phyloP scores from a whole-genome alignment of 2,329 filamentous ascomycete genomes.

The Fusarium xyrophilum region DNA sequence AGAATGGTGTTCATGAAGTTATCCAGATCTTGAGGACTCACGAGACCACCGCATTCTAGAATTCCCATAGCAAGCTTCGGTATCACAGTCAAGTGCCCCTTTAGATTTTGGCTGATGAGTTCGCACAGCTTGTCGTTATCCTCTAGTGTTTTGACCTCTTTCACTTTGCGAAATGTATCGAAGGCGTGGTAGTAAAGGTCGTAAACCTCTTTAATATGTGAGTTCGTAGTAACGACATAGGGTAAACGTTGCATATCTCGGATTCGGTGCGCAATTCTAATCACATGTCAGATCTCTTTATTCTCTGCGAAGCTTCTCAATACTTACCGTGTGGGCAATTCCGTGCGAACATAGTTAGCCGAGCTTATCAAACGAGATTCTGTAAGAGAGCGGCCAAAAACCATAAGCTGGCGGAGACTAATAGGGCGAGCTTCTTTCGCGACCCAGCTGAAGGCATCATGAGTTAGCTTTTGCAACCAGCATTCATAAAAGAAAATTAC shows the following conservation, averaged over 20 bases:
- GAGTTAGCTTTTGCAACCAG: slow-evolving; percentile 25
- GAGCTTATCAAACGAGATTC: slow-evolving; percentile 89
- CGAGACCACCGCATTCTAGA: slow-evolving; percentile 83
- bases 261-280: slow-evolving; percentile 86
- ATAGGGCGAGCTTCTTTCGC: slow-evolving; percentile 92
- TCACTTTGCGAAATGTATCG: slow-evolving; percentile 83
- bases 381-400: slow-evolving; percentile 93
- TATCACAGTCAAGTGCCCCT: slow-evolving; percentile 90
- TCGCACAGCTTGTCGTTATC: slow-evolving; percentile 91
- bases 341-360: slow-evolving; percentile 95
- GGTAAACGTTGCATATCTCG: slow-evolving; percentile 97
- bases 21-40: slow-evolving; percentile 83
- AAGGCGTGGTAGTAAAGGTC: slow-evolving; percentile 98
- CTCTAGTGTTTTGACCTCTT: slow-evolving; percentile 82
- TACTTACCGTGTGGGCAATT: slow-evolving; percentile 73
- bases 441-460: slow-evolving; percentile 74
- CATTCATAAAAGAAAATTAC: slow-evolving; percentile 32
- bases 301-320: slow-evolving; percentile 4
- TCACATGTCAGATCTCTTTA: slow-evolving; percentile 16
- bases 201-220: slow-evolving; percentile 92
- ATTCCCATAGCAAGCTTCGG: slow-evolving; percentile 95
- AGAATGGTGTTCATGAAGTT: slow-evolving; percentile 95
- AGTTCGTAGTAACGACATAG: slow-evolving; percentile 95
- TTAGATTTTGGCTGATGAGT: slow-evolving; percentile 77
- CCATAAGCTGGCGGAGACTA: slow-evolving; percentile 93